Conservation (phyloP, 805 yeast genomes). For the Jamesozyma hellenica region DNA sequence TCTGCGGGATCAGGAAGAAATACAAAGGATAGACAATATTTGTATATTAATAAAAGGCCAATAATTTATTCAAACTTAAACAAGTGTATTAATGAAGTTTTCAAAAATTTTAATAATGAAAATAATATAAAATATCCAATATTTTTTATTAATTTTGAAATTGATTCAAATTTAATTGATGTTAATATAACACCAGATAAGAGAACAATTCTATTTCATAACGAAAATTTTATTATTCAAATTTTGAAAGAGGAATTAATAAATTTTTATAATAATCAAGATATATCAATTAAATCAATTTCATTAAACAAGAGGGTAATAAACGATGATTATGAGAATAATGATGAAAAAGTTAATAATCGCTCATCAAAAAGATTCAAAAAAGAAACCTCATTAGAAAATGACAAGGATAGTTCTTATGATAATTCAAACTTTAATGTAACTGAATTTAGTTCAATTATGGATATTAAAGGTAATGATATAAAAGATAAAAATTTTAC, state of each 20-base stretch:
- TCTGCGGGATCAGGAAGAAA: slow-evolving; percentile 73
- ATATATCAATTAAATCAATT: slow-evolving; percentile 3
- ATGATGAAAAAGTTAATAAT: neutral
- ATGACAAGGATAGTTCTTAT: neutral
- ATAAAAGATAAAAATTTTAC: neutral
- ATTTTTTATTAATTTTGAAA: slow-evolving; percentile 47
- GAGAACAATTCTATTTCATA: slow-evolving; percentile 55
- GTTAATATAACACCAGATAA: slow-evolving; percentile 91
- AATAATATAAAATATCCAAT: slow-evolving; percentile 59
- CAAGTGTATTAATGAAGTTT: slow-evolving; percentile 62
- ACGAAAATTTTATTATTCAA: slow-evolving; percentile 53
- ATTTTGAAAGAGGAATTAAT: slow-evolving; percentile 42
- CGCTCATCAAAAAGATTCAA: neutral
- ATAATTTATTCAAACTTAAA: slow-evolving; percentile 44
- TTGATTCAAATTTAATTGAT: slow-evolving; percentile 52
- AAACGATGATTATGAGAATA: neutral
- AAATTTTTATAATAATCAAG: slow-evolving; percentile 34
- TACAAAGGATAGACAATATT: slow-evolving; percentile 61
- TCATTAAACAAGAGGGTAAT: neutral
- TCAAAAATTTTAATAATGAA: slow-evolving; percentile 47
- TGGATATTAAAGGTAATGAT: neutral
- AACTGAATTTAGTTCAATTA: neutral
- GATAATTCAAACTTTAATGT: neutral
- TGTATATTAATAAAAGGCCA: slow-evolving; percentile 72
- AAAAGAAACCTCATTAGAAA: neutral